Base-by-base conservation (phyloP, 108 stramenopile species). In the Seminavis robusta region DNA sequence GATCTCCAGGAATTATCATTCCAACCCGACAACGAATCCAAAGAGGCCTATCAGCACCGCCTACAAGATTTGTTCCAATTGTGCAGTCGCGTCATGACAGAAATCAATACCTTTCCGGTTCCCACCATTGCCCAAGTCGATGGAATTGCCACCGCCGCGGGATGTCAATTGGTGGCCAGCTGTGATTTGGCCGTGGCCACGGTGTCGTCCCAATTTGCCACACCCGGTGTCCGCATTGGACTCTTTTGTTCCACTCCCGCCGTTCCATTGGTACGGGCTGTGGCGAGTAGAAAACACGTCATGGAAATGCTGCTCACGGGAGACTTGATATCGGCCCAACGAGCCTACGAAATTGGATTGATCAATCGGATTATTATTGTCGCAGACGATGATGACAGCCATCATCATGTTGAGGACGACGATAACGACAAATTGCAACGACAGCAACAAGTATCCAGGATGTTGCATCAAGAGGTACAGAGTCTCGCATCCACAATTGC, bases 301-400 rank as follows among this genome's bases (percentile, higher is more conserved):
- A 68, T 90, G 73, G 80, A 83, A 25, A 90, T 90, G 89, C 59
- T 90, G 39, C 41, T 85, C 16, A 90, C 89, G 4, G 89, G 85
- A 10, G 53, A 76, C 4, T 33, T 73, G 7, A 78, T 90, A 29
- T 61, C 77, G 4, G 78, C 89, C 13, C 27, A 65, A 21, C 65
- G 84, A 15, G 89, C 89, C 16, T 36, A 63, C 21, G 17, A 51
- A 27, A 70, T 68, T 52, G 85, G 81, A 0, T 63, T 86, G 23
- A 49, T 85, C 17, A 80, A 73, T 9, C 52, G 56, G 25, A 63
- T 69, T 10, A 68, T 80, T 3, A 38, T 56, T 4, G 45, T 56
- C 21, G 21, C 61, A 8, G 28, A 45, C 19, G 40, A 69, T 34
- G 65, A 75, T 24, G 48, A 20, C 0, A 54, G 75, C 46, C 73